Percentiles rank a stretch among this genome's conserved stretches.
phyloP scores from a whole-genome alignment of 2,329 filamentous ascomycete genomes.

The Alternaria triticina region DNA sequence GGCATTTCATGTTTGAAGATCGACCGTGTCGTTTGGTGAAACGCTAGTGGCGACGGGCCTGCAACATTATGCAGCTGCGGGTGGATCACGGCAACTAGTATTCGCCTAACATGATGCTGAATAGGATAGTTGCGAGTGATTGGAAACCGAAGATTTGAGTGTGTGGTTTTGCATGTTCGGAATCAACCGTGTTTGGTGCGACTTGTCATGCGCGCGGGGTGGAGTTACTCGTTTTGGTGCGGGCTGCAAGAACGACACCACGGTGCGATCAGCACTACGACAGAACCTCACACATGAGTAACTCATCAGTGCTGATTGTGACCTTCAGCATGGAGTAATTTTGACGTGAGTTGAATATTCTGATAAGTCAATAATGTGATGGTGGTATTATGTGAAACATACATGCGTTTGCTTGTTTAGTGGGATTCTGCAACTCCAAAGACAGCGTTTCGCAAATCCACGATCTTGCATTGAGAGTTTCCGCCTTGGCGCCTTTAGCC shows the following conservation, averaged over 20 bases:
- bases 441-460: conserved; percentile 16
- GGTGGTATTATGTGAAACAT: neutral
- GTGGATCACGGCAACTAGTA: conserved; percentile 3
- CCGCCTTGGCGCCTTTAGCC: conserved; percentile 27
- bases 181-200: neutral
- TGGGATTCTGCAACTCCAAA: neutral
- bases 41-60: conserved; percentile 28
- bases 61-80: conserved; percentile 13
- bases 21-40: conserved; percentile 29
- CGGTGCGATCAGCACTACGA: neutral
- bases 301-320: no score
- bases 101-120: neutral
- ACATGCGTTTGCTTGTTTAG: neutral
- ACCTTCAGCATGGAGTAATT: neutral
- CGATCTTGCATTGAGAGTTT: conserved; percentile 19
- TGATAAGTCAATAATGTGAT: neutral
- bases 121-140: neutral
- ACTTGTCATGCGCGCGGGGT: neutral
- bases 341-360: neutral
- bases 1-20: conserved; percentile 27
- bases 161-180: conserved; percentile 6
- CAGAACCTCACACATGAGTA: neutral
- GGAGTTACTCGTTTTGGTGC: neutral
- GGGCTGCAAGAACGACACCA: neutral
- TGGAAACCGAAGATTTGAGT: conserved; percentile 4